A percentile compares a stretch with the other conserved stretches of the same genome.
Evolutionary conservation across 176 grass and related monocot species (phyloP).

Genomic region (Oryza longistaminata): DNA sequence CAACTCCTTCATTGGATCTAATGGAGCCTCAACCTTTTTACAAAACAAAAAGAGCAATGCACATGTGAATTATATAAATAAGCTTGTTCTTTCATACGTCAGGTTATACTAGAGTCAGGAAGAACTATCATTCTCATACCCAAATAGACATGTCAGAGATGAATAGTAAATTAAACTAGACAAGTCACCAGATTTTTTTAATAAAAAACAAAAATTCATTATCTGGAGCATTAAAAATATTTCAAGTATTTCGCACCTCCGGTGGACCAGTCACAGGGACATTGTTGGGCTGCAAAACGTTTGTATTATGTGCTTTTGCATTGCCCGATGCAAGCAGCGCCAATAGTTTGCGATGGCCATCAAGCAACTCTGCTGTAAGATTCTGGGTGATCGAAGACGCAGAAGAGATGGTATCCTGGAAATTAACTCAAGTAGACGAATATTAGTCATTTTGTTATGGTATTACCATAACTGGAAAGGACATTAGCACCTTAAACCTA

Average conservation of each 20-base stretch:
- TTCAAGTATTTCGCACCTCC: conserved; percentile 51
- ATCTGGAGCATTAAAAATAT: conserved; percentile 10
- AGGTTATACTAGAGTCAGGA: not conserved
- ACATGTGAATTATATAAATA: not conserved
- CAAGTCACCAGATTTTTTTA: not conserved
- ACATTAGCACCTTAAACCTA: conserved; percentile 12
- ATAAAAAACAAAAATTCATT: not conserved
- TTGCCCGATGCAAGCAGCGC: conserved; percentile 75
- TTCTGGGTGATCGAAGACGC: conserved; percentile 83
- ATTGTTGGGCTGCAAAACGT: conserved; percentile 62
- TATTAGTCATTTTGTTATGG: not conserved
- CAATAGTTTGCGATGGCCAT: conserved; percentile 78
- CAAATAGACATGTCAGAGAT: not conserved
- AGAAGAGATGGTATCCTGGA: conserved; percentile 84
- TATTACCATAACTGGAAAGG: not conserved
- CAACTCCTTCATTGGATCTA: conserved; percentile 88
- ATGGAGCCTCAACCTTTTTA: conserved; percentile 65
- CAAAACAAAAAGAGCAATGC: not conserved
- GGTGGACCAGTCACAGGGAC: conserved; percentile 64
- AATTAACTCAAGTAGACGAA: conserved; percentile 25
- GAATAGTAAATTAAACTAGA: conserved; percentile 24
- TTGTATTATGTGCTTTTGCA: conserved; percentile 46
- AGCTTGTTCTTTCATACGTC: not conserved
- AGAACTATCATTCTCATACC: not conserved
- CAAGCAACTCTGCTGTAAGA: conserved; percentile 84